Evolutionary conservation across 1,139 yeast species (phyloP).

Genomic region (Hyphopichia burtonii): DNA sequence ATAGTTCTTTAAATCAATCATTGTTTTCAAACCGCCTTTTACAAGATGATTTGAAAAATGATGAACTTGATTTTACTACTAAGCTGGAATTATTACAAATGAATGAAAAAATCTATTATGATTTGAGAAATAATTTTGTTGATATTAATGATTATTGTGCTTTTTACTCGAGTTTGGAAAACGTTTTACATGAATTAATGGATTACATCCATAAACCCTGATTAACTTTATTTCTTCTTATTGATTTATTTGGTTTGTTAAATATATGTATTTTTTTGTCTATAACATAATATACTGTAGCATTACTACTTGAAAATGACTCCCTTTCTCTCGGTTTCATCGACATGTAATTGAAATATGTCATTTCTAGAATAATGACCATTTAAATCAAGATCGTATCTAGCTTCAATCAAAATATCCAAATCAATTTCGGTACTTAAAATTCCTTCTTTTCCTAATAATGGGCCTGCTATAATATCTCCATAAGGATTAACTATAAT

Average conservation of each 20-base stretch:
- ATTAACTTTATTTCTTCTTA: background rate
- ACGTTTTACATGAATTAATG: slow-evolving; percentile 40
- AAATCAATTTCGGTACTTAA: slow-evolving; percentile 33
- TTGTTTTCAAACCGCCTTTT: slow-evolving; percentile 3
- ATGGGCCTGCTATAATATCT: slow-evolving; percentile 39
- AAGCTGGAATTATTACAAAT: slow-evolving; percentile 29
- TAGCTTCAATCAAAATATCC: slow-evolving; percentile 27
- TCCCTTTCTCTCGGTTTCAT: slow-evolving; percentile 15
- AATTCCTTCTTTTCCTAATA: slow-evolving; percentile 33
- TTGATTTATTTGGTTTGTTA: background rate
- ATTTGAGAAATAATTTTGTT: slow-evolving; percentile 44
- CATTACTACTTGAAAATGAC: slow-evolving; percentile 3
- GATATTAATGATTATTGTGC: slow-evolving; percentile 49
- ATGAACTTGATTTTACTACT: slow-evolving; percentile 2
- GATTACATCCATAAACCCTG: slow-evolving; percentile 26
- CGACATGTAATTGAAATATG: slow-evolving; percentile 34
- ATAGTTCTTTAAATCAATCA: slow-evolving; percentile 1
- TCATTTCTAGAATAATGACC: slow-evolving; percentile 42
- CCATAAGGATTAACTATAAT: slow-evolving; percentile 28
- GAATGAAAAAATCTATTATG: slow-evolving; percentile 41
- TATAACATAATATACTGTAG: too few relatives aligned
- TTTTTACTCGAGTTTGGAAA: slow-evolving; percentile 43
- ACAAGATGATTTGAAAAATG: slow-evolving; percentile 5
- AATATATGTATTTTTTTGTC: too few relatives aligned
- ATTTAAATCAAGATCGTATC: slow-evolving; percentile 34